phyloP scores from a whole-genome alignment of 2,329 filamentous ascomycete species.

The Acephala macrosclerotiorum region DNA sequence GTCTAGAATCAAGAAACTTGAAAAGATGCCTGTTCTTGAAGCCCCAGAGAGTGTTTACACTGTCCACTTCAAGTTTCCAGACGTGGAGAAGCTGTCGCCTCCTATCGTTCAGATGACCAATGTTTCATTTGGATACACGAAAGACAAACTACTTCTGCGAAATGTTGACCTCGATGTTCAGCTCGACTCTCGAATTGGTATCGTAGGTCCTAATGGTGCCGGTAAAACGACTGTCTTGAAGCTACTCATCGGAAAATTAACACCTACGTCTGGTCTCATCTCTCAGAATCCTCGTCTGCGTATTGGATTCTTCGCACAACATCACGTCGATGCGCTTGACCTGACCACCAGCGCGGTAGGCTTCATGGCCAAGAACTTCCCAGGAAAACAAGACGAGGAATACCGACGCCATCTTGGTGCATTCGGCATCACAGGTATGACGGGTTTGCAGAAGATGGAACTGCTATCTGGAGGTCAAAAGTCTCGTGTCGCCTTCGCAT shows the following conservation, averaged over 20 bases:
- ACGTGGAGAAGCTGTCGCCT: conserved; percentile 96
- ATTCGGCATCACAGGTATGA: conserved; percentile 90
- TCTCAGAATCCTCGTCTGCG: conserved; percentile 88
- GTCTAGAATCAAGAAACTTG: conserved; percentile 98
- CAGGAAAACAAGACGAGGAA: conserved; percentile 92
- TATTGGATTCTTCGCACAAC: conserved; percentile 96
- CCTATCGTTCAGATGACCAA: conserved; percentile 97
- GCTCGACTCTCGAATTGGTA: conserved; percentile 96
- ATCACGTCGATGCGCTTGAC: conserved; percentile 96
- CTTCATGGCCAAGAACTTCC: conserved; percentile 95
- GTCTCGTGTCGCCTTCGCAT: conserved; percentile 98
- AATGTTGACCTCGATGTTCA: conserved; percentile 97
- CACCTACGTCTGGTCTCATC: conserved; percentile 80
- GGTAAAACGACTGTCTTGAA: conserved; percentile 99
- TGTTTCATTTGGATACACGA: conserved; percentile 87
- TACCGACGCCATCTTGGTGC: conserved; percentile 95
- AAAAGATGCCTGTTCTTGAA: conserved; percentile 93
- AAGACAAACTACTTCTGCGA: conserved; percentile 79
- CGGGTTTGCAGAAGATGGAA: conserved; percentile 94
- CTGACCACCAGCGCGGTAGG: conserved; percentile 87
- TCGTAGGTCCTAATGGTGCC: conserved; percentile 98
- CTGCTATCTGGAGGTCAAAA: conserved; percentile 97
- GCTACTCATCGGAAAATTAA: conserved; percentile 88
- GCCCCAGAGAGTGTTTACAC: conserved; percentile 92
- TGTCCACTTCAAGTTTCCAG: conserved; percentile 96